A percentile compares a stretch with the other conserved stretches of the same genome.
Conservation (phyloP, 345 rosid genomes). For the Cochlearia excelsa region DNA sequence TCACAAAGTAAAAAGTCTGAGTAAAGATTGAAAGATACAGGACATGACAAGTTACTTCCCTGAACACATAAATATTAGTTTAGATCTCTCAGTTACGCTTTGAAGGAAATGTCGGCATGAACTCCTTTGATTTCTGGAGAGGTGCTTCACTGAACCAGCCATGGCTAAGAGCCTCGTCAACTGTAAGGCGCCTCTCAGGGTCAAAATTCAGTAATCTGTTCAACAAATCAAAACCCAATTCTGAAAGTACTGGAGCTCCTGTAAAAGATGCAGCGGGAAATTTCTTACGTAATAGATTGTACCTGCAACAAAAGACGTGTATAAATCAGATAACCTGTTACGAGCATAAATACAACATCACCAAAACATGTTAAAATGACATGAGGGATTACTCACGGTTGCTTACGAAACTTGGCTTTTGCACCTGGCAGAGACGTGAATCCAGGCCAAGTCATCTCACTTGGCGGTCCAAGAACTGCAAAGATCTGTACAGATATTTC, state of each 20-base stretch:
- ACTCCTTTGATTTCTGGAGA: conserved; percentile 61
- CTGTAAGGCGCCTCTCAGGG: conserved; percentile 81
- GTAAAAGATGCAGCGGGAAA: conserved; percentile 75
- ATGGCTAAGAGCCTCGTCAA: conserved; percentile 71
- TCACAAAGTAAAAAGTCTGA: conserved; percentile 4
- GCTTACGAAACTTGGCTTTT: conserved; percentile 65
- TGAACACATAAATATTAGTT: neutral
- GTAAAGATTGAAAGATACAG: neutral
- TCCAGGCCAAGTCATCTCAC: conserved; percentile 67
- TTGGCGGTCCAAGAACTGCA: conserved; percentile 74
- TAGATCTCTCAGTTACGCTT: conserved; percentile 37
- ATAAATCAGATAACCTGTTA: conserved; percentile 16
- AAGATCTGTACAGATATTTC: conserved; percentile 52
- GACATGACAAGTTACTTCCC: conserved; percentile 1
- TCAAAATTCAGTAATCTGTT: conserved; percentile 61
- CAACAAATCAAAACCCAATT: conserved; percentile 72
- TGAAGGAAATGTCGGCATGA: conserved; percentile 68
- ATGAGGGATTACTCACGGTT: conserved; percentile 48
- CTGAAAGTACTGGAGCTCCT: conserved; percentile 71
- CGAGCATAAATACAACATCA: neutral
- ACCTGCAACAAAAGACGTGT: conserved; percentile 43
- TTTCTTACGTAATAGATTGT: conserved; percentile 67
- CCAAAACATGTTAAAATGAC: neutral
- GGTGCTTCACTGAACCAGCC: conserved; percentile 78
- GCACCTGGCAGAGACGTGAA: conserved; percentile 57